Percentiles rank a stretch among this genome's conserved stretches.
Conservation (phyloP, 148 eudicot genomes). For the Selenicereus undatus region DNA sequence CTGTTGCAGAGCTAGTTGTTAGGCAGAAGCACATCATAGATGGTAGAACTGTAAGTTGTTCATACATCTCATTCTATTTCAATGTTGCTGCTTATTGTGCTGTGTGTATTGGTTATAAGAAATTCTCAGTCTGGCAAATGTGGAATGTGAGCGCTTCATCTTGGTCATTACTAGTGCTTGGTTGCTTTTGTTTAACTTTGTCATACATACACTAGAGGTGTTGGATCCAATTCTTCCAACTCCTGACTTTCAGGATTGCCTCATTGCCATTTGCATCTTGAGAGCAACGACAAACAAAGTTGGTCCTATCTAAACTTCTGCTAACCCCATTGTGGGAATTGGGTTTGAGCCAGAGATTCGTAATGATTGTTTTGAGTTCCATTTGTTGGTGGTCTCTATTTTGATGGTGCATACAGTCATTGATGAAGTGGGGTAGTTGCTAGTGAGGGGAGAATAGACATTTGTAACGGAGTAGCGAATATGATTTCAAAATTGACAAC, state of each 20-base stretch:
- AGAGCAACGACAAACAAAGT: background rate
- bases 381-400: background rate
- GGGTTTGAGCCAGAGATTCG: background rate
- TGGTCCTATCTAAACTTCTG: background rate
- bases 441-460: background rate
- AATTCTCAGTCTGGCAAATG: background rate
- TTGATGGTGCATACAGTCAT: background rate
- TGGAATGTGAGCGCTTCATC: slow-evolving; percentile 4
- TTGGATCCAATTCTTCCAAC: background rate
- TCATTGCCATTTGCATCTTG: background rate
- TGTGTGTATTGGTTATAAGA: background rate
- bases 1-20: slow-evolving; percentile 86
- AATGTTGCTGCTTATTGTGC: background rate
- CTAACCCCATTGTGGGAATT: background rate
- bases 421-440: background rate
- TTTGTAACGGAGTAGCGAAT: background rate
- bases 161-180: slow-evolving; percentile 12
- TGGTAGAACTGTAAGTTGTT: slow-evolving; percentile 79
- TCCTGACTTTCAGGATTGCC: background rate
- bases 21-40: slow-evolving; percentile 82
- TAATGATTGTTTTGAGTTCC: background rate
- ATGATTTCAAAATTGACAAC: background rate
- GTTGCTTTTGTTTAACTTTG: background rate
- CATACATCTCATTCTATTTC: background rate
- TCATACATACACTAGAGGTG: background rate